A percentile compares a stretch with the other conserved stretches of the same genome.
Evolutionary conservation across 805 yeast species (phyloP).

Genomic region (Starmerella etchellsii): DNA sequence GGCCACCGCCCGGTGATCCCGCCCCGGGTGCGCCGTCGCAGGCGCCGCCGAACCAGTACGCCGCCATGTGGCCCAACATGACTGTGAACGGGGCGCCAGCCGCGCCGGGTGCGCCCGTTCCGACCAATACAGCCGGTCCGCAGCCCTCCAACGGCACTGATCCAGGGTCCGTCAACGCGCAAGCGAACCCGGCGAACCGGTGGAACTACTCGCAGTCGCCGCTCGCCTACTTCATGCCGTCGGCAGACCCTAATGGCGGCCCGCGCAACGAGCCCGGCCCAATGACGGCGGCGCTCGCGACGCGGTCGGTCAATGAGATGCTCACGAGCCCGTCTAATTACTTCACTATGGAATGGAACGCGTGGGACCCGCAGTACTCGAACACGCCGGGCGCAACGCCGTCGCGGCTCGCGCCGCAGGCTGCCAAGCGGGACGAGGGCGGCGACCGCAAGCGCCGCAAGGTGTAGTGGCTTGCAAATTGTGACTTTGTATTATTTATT

Average conservation of each 20-base stretch:
- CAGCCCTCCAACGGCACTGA: too few species aligned
- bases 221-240: conserved; percentile 11
- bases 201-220: conserved; percentile 17
- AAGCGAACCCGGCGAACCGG: conserved; percentile 5
- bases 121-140: too few species aligned
- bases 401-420: too few species aligned
- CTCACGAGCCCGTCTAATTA: conserved; percentile 74
- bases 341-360: conserved; percentile 49
- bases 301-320: conserved; percentile 56
- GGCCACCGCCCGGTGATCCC: too few species aligned
- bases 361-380: conserved; percentile 19
- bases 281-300: conserved; percentile 48
- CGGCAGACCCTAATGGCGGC: conserved; percentile 2
- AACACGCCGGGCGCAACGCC: neutral
- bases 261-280: conserved; percentile 52
- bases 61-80: too few species aligned
- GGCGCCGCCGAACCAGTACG: too few species aligned
- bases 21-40: too few species aligned
- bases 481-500: too few species aligned
- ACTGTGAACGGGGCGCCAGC: too few species aligned
- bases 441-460: conserved; percentile 2
- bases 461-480: too few species aligned
- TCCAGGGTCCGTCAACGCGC: too few species aligned
- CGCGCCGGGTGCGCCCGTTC: too few species aligned
- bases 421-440: neutral